phyloP scores from a whole-genome alignment of 495 filamentous ascomycete genomes.

The Annulohypoxylon moriforme region DNA sequence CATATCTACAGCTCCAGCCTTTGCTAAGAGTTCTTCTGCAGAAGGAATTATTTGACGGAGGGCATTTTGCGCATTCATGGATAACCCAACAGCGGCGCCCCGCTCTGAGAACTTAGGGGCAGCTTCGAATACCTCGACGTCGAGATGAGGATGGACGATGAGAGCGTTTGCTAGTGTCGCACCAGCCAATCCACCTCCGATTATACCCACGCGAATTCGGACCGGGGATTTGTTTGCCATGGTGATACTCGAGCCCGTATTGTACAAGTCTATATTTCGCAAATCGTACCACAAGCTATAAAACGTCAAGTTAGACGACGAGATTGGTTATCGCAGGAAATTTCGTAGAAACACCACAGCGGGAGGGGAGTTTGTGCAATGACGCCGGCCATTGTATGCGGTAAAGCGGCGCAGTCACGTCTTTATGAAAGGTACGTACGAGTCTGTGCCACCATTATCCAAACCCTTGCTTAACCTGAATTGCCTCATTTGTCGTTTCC shows the following conservation, averaged over 20 bases:
- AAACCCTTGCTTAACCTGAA: no score
- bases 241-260: neutral
- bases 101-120: constrained; percentile 43
- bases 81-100: constrained; percentile 39
- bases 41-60: constrained; percentile 2
- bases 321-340: neutral
- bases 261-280: neutral
- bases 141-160: constrained; percentile 29
- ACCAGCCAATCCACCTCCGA: constrained; percentile 46
- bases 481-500: no score
- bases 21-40: neutral
- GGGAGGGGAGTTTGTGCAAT: neutral
- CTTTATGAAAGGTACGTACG: neutral
- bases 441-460: no score
- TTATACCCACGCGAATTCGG: constrained; percentile 1
- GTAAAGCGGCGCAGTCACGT: neutral
- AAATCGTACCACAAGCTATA: neutral
- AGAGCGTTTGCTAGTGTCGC: constrained; percentile 40
- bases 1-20: constrained; percentile 17
- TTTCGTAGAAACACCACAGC: neutral
- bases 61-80: constrained; percentile 18
- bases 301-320: neutral
- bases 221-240: neutral
- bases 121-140: constrained; percentile 43
- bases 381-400: neutral